A percentile compares a stretch with the other conserved stretches of the same genome.
phyloP scores from a whole-genome alignment of 2,329 filamentous ascomycete species.

The Aurifilum marmelostoma region DNA sequence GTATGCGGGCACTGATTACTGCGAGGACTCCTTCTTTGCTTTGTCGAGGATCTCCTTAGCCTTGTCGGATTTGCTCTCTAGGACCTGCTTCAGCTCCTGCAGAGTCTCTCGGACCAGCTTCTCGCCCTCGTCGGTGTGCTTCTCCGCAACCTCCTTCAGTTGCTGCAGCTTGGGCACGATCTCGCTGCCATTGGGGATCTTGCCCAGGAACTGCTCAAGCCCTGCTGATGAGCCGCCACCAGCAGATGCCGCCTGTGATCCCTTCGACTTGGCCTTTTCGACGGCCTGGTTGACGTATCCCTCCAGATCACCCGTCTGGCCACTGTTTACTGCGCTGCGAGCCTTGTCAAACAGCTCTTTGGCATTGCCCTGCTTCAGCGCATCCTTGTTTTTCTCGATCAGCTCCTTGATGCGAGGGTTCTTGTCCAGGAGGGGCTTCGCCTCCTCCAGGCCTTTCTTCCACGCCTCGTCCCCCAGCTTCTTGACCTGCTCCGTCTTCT shows the following conservation, averaged over 20 bases:
- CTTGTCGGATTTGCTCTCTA: conserved; percentile 62
- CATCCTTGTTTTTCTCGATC: conserved; percentile 70
- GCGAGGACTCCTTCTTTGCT: conserved; percentile 50
- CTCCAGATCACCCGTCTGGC: conserved; percentile 62
- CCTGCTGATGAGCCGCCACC: conserved; percentile 41
- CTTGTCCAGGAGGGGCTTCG: conserved; percentile 74
- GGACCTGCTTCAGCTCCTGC: conserved; percentile 65
- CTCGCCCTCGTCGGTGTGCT: conserved; percentile 72
- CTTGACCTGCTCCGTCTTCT: conserved; percentile 69
- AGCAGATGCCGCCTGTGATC: conserved; percentile 36
- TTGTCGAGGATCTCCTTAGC: conserved; percentile 62
- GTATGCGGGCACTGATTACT: neutral
- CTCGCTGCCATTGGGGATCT: conserved; percentile 66
- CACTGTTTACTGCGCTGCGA: conserved; percentile 63
- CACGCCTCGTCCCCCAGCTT: conserved; percentile 73
- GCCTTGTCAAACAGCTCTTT: conserved; percentile 66
- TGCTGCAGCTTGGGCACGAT: conserved; percentile 68
- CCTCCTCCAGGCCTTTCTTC: conserved; percentile 71
- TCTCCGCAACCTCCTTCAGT: conserved; percentile 65
- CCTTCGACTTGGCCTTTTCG: conserved; percentile 61
- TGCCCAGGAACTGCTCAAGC: conserved; percentile 65
- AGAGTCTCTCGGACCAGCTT: conserved; percentile 70
- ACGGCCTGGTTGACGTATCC: conserved; percentile 62
- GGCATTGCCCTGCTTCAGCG: conserved; percentile 68
- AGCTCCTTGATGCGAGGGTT: conserved; percentile 75